Base-by-base conservation (phyloP, 2,329 filamentous ascomycete species). In the Ophiosphaerella korrae region DNA sequence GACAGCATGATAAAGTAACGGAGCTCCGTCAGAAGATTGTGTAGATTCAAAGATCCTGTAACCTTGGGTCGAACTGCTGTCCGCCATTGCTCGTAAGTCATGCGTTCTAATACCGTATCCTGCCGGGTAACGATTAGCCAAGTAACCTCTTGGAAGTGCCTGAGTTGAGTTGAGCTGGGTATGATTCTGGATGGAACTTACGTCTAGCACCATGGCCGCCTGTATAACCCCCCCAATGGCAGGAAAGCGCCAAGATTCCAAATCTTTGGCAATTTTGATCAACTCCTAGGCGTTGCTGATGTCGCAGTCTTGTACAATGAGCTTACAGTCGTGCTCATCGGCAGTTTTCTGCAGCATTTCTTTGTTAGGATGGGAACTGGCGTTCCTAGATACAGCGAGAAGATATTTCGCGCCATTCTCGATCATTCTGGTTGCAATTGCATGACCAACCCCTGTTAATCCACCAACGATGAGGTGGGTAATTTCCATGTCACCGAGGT, bases 31-130 rank as follows among this genome's bases (percentile, higher is more conserved):
- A 60, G 52, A 1, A 44, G 43, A 21, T 57, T 45, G 29, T 63
- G 62, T 0, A 75, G 53, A 24, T 68, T 67, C n/a, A 55, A 67
- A 63, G 3, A 72, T 66, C 0, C 73, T 73, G 7, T 52, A 5
- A 76, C 56, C 48, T 77, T 77, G 7, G 63, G 55, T 5, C 35
- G 32, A 12, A 57, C 21, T 12, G 45, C 49, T 13, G 16, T 33
- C 31, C 12, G 8, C 46, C 46, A 34, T 44, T 50, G 0, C 37
- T 50, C 8, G 3, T 8, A 21, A 1, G 33, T 37, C 53, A 57
- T 56, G 7, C 60, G 48, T 13, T 53, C 53, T 7, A 60, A 46
- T 6, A 53, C 34, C 1, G 43, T 24, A 31, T 63, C 32, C n/a
- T n/a, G n/a, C n/a, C n/a, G n/a, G n/a, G n/a, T n/a, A n/a, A n/a